Evolutionary conservation across 306 rosid genomes (phyloP).

Genomic region (Abrus pulchellus): DNA sequence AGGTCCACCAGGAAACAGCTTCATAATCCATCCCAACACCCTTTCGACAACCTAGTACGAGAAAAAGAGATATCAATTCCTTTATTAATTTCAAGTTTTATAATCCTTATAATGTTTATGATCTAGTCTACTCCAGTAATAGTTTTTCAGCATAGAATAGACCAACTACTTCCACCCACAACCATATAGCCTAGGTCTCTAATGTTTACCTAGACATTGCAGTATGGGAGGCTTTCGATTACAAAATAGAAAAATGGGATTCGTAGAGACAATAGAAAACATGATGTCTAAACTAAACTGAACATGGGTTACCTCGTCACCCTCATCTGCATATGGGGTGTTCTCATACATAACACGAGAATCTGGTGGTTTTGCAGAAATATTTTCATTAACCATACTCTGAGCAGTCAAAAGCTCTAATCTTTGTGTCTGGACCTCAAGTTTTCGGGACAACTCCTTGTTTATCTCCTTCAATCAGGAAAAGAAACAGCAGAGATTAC

Average conservation of each 20-base stretch:
- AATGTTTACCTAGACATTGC: background rate
- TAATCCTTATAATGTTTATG: constrained; percentile 19
- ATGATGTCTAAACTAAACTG: constrained; percentile 1
- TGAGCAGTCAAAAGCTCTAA: constrained; percentile 92
- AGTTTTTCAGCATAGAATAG: constrained; percentile 36
- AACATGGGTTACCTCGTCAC: constrained; percentile 79
- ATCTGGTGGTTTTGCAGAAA: constrained; percentile 65
- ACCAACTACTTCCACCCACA: constrained; percentile 9
- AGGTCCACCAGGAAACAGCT: constrained; percentile 96
- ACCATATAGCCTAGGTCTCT: constrained; percentile 9
- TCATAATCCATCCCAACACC: constrained; percentile 99
- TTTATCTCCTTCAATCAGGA: constrained; percentile 74
- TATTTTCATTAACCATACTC: constrained; percentile 76
- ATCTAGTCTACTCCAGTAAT: background rate
- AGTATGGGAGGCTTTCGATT: background rate
- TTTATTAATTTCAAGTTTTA: constrained; percentile 11
- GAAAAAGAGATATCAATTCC: constrained; percentile 44
- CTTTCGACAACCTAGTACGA: constrained; percentile 87
- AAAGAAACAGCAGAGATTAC: constrained; percentile 46
- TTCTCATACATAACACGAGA: constrained; percentile 59
- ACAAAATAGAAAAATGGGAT: constrained; percentile 24
- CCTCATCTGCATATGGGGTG: constrained; percentile 87
- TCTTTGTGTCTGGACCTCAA: constrained; percentile 96
- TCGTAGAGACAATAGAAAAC: background rate
- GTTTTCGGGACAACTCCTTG: constrained; percentile 83